Evolutionary conservation across 257 asterid species (phyloP).

Genomic region (Solanum bukasovii): DNA sequence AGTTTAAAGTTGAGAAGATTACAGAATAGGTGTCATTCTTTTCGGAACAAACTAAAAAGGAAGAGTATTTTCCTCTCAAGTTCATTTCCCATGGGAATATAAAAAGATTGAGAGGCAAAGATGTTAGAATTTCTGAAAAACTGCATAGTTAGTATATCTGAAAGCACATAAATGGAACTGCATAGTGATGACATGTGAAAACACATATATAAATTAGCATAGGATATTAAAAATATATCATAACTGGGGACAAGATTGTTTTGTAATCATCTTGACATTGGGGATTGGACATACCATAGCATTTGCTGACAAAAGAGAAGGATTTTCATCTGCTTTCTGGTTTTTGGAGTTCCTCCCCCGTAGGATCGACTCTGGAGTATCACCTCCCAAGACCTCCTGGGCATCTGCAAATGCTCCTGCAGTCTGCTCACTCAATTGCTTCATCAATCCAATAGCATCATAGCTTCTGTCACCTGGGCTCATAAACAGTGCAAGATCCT

Average conservation of each 20-base stretch:
- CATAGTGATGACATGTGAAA: neutral
- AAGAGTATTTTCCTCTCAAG: neutral
- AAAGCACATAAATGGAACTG: neutral
- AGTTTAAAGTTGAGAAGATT: neutral
- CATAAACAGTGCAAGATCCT: conserved; percentile 73
- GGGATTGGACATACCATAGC: conserved; percentile 32
- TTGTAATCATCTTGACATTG: neutral
- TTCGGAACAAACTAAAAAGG: neutral
- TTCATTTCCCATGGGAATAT: neutral
- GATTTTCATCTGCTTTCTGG: conserved; percentile 25
- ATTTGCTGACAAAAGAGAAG: conserved; percentile 18
- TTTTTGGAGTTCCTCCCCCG: conserved; percentile 34
- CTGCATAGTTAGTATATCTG: neutral
- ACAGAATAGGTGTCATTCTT: neutral
- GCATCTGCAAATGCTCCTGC: conserved; percentile 90
- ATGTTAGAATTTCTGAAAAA: neutral
- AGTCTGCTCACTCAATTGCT: conserved; percentile 85
- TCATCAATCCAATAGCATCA: conserved; percentile 90
- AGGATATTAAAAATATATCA: neutral
- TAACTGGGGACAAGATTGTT: neutral
- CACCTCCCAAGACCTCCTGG: conserved; percentile 79
- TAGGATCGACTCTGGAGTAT: conserved; percentile 75
- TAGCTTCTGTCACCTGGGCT: conserved; percentile 76
- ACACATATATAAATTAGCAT: neutral
- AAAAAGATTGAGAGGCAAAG: neutral